Conservation (phyloP, 2,329 filamentous ascomycete species). For the Magnaporthales sp. region DNA sequence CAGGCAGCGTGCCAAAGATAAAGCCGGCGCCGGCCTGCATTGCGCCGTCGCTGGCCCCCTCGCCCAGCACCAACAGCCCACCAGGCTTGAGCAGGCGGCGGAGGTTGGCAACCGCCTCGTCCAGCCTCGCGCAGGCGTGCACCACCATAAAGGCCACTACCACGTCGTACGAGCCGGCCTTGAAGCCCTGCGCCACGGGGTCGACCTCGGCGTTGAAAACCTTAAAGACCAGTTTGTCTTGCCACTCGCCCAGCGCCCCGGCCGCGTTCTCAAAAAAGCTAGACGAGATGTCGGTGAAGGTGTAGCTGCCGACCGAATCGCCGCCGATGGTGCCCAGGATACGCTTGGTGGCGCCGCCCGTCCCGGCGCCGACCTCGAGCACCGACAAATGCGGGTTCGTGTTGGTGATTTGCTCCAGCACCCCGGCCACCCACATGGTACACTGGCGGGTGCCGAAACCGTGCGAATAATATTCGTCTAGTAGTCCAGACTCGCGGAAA, state of each 20-base stretch:
- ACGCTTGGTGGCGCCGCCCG: conserved; percentile 23
- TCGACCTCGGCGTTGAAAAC: conserved; percentile 23
- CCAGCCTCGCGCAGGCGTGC: conserved; percentile 21
- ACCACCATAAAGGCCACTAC: conserved; percentile 28
- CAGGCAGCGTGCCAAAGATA: conserved; percentile 9
- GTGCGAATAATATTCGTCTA: conserved; percentile 22
- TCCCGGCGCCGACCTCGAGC: conserved; percentile 23
- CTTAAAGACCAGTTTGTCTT: conserved; percentile 17
- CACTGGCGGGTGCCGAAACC: conserved; percentile 10
- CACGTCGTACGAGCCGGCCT: conserved; percentile 23
- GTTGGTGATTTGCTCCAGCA: conserved; percentile 10
- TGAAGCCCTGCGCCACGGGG: conserved; percentile 22
- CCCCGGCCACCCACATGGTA: neutral
- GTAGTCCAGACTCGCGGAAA: conserved; percentile 22
- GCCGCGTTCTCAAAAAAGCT: conserved; percentile 22
- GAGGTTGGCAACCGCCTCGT: conserved; percentile 21
- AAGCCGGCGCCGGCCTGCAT: neutral
- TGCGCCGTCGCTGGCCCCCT: neutral
- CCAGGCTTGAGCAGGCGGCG: conserved; percentile 26
- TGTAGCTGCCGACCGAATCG: conserved; percentile 12
- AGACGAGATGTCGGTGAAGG: conserved; percentile 12
- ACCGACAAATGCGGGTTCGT: conserved; percentile 26
- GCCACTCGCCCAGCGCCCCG: conserved; percentile 16
- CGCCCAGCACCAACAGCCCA: conserved; percentile 26
- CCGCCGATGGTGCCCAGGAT: conserved; percentile 20